Evolutionary conservation across 2,329 filamentous ascomycete genomes (phyloP).

Genomic region (Boeremia exigua): DNA sequence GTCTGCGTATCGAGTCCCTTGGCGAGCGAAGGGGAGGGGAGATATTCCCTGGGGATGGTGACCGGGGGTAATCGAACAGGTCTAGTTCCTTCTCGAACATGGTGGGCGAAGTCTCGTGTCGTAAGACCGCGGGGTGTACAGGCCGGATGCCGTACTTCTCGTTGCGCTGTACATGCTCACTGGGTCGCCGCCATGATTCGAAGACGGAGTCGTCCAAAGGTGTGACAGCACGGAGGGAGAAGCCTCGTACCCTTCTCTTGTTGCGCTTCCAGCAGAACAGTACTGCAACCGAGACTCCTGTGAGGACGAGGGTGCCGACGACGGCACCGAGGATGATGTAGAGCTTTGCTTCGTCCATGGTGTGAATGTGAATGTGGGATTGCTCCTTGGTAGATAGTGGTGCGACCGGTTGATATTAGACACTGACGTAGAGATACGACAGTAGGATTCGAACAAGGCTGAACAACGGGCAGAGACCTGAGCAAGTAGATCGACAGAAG

Average conservation of each 20-base stretch:
- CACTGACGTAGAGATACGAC: slow-evolving; percentile 2
- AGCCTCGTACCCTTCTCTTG: slow-evolving; percentile 42
- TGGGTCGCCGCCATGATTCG: slow-evolving; percentile 49
- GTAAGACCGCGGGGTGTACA: slow-evolving; percentile 32
- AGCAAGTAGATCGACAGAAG: slow-evolving; percentile 13
- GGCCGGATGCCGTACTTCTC: slow-evolving; percentile 46
- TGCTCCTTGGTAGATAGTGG: slow-evolving; percentile 2
- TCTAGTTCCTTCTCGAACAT: slow-evolving; percentile 45
- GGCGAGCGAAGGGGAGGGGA: slow-evolving; percentile 30
- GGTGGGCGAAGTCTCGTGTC: slow-evolving; percentile 35
- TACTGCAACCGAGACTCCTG: slow-evolving; percentile 32
- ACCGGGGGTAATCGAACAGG: slow-evolving; percentile 35
- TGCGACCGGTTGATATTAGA: slow-evolving; percentile 6
- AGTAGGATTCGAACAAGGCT: slow-evolving; percentile 4
- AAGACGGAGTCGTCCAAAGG: slow-evolving; percentile 50
- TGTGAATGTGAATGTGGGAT: slow-evolving; percentile 3
- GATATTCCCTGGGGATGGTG: slow-evolving; percentile 35
- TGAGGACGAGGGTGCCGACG: slow-evolving; percentile 42
- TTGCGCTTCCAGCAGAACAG: slow-evolving; percentile 45
- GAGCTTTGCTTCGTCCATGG: slow-evolving; percentile 42
- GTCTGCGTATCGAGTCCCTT: slow-evolving; percentile 38
- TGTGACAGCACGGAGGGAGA: slow-evolving; percentile 47
- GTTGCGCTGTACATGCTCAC: slow-evolving; percentile 44
- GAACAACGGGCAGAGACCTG: slow-evolving; percentile 11
- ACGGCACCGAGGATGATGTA: slow-evolving; percentile 48